A percentile compares a stretch with the other conserved stretches of the same genome.
Conservation (phyloP, 345 rosid genomes). For the Syzygium aqueum region DNA sequence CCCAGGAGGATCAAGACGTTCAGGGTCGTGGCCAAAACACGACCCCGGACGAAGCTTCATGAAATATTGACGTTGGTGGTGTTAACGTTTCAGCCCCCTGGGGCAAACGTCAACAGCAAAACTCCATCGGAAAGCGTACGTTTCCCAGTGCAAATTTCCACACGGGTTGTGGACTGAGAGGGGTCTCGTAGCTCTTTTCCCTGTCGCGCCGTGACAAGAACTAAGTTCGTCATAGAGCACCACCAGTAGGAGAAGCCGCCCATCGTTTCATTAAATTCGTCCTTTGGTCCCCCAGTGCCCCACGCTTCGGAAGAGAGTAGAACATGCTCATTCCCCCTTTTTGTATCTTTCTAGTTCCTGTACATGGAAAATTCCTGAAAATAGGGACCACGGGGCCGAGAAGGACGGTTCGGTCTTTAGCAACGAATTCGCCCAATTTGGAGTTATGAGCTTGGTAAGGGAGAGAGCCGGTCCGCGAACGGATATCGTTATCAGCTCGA, state of each 20-base stretch:
- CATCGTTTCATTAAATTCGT: background rate
- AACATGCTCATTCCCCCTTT: background rate
- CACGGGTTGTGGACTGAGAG: background rate
- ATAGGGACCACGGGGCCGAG: background rate
- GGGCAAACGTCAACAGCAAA: background rate
- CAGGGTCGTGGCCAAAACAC: background rate
- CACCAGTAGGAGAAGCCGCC: background rate
- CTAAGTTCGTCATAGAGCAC: background rate
- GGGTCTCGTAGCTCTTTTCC: background rate
- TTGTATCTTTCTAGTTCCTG: background rate
- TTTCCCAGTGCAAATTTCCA: background rate
- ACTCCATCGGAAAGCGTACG: background rate
- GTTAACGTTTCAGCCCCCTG: background rate
- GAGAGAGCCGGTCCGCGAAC: background rate
- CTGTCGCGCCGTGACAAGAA: background rate
- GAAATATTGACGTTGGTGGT: background rate
- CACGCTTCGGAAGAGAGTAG: background rate
- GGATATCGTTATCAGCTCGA: background rate
- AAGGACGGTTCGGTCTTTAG: background rate
- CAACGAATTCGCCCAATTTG: background rate
- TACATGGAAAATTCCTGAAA: background rate
- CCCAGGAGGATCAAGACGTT: background rate
- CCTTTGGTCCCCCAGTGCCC: background rate
- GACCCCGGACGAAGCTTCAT: background rate
- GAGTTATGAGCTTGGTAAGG: background rate